A percentile compares a stretch with the other conserved stretches of the same genome.
Evolutionary conservation across 1,284 basidiomycete genomes (phyloP).

Genomic region (Pulveroboletus sp.): DNA sequence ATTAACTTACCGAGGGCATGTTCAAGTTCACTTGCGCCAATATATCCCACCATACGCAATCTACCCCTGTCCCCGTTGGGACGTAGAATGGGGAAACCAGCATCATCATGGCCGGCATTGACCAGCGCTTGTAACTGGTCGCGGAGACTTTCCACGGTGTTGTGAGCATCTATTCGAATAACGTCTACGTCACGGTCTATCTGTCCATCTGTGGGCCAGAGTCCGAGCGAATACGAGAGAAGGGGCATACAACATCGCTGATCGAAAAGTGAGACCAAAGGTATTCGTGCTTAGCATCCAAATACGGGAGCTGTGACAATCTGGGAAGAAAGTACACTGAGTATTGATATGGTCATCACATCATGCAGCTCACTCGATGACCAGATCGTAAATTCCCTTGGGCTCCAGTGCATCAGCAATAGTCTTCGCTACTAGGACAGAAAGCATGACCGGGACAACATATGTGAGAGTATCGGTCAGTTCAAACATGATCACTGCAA

Average conservation of each 20-base stretch:
- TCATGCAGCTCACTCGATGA: slow-evolving; percentile 72
- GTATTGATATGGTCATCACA: neutral
- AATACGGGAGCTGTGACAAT: slow-evolving; percentile 81
- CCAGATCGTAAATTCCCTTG: slow-evolving; percentile 94
- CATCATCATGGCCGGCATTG: slow-evolving; percentile 69
- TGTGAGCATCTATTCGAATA: slow-evolving; percentile 65
- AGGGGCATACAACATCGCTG: slow-evolving; percentile 66
- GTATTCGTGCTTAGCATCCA: slow-evolving; percentile 88
- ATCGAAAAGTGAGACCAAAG: slow-evolving; percentile 80
- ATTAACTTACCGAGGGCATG: slow-evolving; percentile 79
- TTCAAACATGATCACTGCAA: slow-evolving; percentile 99
- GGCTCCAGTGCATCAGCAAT: slow-evolving; percentile 90
- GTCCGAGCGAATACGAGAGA: neutral
- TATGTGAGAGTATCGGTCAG: slow-evolving; percentile 94
- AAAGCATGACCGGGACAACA: slow-evolving; percentile 92
- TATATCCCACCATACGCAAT: slow-evolving; percentile 84
- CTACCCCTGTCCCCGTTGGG: slow-evolving; percentile 47
- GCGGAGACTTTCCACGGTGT: slow-evolving; percentile 72
- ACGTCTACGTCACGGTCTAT: slow-evolving; percentile 63
- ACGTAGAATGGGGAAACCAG: slow-evolving; percentile 85
- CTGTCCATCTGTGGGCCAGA: slow-evolving; percentile 38
- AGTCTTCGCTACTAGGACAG: slow-evolving; percentile 90
- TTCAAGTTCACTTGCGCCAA: slow-evolving; percentile 90
- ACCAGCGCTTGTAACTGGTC: slow-evolving; percentile 66
- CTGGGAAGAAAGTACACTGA: slow-evolving; percentile 32